Evolutionary conservation across 805 yeast genomes (phyloP), one percentile per base, ranked within the genome.

Genomic region (Candida qinlingensis): DNA sequence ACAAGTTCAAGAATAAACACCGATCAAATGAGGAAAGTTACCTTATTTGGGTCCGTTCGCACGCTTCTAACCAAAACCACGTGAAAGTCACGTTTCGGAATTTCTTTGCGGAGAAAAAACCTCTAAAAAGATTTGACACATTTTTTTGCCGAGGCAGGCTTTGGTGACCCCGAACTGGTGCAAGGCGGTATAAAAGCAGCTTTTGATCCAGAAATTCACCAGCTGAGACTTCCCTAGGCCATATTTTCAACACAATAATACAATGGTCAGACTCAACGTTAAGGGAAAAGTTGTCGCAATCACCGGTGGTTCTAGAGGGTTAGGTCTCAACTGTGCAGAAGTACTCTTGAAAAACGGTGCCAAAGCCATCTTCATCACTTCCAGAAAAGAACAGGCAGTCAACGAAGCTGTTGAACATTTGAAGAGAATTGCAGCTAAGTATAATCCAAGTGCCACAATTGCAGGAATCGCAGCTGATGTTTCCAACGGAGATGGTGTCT

Each of bases 251-350:
- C 19, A 19, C 19, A 19, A 19, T 31, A 31, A 31, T 26, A 45
- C 3, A 31, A 62, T 58, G 63, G 58, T 53, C 25, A 58, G 57
- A 37, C 62, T 71, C 42, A 59, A 62, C 50, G 80, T 80, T 37
- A 67, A 79, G 51, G 87, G 85, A 12, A 83, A 82, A 64, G 73
- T 75, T 8, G 88, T 85, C 0, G 77, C 79, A 5, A 72, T 84
- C 52, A 84, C 91, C 6, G 91, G 90, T 4, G 89, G 90, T 30
- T 79, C 88, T 28, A 71, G 91, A 56, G 92, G 92, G 0, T 77
- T 85, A 42, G 92, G 92, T 0, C 75, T 80, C 39, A 66, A 79
- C 60, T 79, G 84, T 65, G 87, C 87, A 13, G 87, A 81, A 60
- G 80, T 79, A 2, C 71, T 82, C 39, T 75, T 83, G 5, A 62